phyloP scores from a whole-genome alignment of 2,329 filamentous ascomycete genomes.

The Xylariaceae sp. region DNA sequence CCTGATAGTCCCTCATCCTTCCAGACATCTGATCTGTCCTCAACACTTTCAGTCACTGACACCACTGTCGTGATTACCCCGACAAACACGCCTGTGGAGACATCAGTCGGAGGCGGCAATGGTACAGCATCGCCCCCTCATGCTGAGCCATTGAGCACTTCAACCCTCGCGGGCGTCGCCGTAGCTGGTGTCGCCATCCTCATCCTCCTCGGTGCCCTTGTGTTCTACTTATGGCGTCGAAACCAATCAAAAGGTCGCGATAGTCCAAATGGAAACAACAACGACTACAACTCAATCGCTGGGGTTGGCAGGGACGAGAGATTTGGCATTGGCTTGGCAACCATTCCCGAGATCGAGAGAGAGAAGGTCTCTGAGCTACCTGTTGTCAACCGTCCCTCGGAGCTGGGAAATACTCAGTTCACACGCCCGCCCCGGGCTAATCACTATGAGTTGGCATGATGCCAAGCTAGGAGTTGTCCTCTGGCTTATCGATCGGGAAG shows the following conservation, averaged over 20 bases:
- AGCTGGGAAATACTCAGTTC: background rate
- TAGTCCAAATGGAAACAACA: background rate
- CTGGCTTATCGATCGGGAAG: no score
- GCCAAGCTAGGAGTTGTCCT: no score
- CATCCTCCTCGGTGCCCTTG: background rate
- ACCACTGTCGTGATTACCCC: background rate
- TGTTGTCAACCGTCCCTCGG: background rate
- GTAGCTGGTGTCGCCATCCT: slow-evolving; percentile 1
- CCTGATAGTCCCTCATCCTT: background rate
- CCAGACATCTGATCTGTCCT: background rate
- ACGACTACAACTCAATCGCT: background rate
- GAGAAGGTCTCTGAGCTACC: background rate
- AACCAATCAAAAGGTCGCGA: no score
- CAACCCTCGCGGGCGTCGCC: slow-evolving; percentile 1
- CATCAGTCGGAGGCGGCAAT: background rate
- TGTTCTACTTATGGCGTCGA: background rate
- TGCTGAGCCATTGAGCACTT: background rate
- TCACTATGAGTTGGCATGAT: background rate
- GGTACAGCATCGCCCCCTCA: background rate
- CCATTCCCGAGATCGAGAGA: background rate
- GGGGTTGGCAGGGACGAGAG: background rate
- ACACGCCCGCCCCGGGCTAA: background rate
- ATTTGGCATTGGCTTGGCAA: background rate
- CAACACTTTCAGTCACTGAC: no score
- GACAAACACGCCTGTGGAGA: background rate